Evolutionary conservation across 2,329 filamentous ascomycete species (phyloP).

Genomic region (Cucurbitaria berberidis): DNA sequence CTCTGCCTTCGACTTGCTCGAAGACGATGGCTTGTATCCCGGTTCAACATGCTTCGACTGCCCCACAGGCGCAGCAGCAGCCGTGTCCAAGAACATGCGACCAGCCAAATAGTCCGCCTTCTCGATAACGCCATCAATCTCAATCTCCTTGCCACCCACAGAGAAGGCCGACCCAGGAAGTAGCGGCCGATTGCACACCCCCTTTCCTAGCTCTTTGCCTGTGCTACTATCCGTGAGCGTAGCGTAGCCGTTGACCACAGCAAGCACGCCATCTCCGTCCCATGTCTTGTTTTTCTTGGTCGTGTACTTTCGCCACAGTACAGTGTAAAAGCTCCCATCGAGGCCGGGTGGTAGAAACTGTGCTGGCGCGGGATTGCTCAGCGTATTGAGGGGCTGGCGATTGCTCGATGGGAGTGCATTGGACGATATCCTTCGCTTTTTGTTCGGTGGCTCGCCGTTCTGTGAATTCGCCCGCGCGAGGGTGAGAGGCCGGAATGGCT

Average conservation of each 20-base stretch:
- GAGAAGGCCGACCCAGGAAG: constrained; percentile 66
- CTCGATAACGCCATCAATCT: constrained; percentile 67
- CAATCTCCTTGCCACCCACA: constrained; percentile 70
- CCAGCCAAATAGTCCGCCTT: constrained; percentile 65
- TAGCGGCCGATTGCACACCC: constrained; percentile 61
- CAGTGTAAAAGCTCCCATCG: constrained; percentile 51
- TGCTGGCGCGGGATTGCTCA: constrained; percentile 28
- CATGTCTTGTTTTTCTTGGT: constrained; percentile 78
- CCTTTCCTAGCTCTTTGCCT: constrained; percentile 68
- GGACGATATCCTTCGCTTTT: constrained; percentile 50
- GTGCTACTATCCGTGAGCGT: constrained; percentile 65
- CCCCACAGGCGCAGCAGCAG: constrained; percentile 24
- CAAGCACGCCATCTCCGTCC: constrained; percentile 74
- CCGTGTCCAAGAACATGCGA: constrained; percentile 51
- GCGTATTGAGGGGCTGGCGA: constrained; percentile 39
- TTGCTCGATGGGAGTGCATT: constrained; percentile 33
- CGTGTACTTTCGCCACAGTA: constrained; percentile 68
- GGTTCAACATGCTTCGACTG: constrained; percentile 20
- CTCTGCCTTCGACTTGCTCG: constrained; percentile 24
- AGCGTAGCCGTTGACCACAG: constrained; percentile 63
- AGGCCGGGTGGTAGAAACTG: constrained; percentile 23
- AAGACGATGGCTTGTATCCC: constrained; percentile 20
- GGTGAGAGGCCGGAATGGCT: constrained; percentile 45
- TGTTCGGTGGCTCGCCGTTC: constrained; percentile 44
- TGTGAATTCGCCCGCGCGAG: constrained; percentile 33